Percentiles rank a stretch among this genome's conserved stretches.
Conservation (phyloP, 2,329 filamentous ascomycete species). For the Simplicillium sp. region DNA sequence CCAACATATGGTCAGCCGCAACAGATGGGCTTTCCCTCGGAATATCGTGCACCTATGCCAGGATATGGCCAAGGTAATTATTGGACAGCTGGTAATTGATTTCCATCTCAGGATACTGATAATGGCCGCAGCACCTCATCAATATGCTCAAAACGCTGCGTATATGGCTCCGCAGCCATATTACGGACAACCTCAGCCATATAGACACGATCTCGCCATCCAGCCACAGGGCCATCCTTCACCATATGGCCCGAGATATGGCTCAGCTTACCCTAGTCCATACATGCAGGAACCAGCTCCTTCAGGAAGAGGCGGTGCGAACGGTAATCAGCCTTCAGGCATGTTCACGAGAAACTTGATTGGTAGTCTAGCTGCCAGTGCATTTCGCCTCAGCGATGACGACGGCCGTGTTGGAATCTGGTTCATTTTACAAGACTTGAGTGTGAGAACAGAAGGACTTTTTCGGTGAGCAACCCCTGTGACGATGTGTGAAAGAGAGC, state of each 20-base stretch:
- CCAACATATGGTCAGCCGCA: conserved; percentile 15
- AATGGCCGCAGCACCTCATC: neutral
- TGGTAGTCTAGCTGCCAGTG: conserved; percentile 81
- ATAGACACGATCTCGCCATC: conserved; percentile 16
- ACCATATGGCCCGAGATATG: conserved; percentile 15
- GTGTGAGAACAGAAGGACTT: conserved; percentile 81
- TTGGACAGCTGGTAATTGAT: too few relatives aligned
- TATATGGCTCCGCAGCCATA: conserved; percentile 28
- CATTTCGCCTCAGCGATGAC: conserved; percentile 71
- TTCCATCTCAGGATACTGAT: too few relatives aligned
- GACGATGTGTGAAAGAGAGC: neutral
- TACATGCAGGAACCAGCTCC: too few relatives aligned
- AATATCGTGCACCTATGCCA: conserved; percentile 20
- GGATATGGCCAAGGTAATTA: conserved; percentile 22
- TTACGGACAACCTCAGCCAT: conserved; percentile 21
- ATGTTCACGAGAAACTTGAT: conserved; percentile 96
- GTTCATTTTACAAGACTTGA: conserved; percentile 94
- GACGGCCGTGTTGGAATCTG: conserved; percentile 80
- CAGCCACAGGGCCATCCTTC: conserved; percentile 9
- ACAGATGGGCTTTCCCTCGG: conserved; percentile 19
- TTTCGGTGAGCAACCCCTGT: conserved; percentile 56
- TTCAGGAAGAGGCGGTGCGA: too few relatives aligned
- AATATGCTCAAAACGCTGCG: conserved; percentile 14
- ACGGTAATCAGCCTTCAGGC: conserved; percentile 46
- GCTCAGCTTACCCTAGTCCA: neutral